These are phyloP conservation scores for Nicotiana tabacum DNA, from an alignment of 257 asterid species.

Conservation along the genomic window DNA sequence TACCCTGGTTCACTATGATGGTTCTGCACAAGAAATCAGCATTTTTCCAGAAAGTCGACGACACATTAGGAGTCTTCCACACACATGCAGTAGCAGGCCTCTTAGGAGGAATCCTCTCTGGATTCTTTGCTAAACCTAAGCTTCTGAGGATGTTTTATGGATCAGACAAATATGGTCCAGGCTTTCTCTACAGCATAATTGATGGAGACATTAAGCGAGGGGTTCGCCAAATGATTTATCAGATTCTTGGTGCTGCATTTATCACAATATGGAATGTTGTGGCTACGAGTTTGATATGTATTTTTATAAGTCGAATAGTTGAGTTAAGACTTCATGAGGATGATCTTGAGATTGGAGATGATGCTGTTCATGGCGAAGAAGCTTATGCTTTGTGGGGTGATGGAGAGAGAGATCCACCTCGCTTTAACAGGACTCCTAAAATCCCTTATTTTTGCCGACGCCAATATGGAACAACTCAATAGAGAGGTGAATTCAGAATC, in stretches of 20 bases:
- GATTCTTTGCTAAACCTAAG: constrained; percentile 53
- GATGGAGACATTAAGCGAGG: constrained; percentile 22
- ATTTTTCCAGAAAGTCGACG: constrained; percentile 60
- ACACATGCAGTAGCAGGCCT: constrained; percentile 68
- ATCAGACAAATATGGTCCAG: constrained; percentile 21
- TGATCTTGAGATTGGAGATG: constrained; percentile 52
- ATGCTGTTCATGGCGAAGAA: constrained; percentile 55
- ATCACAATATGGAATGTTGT: constrained; percentile 44
- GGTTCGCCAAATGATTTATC: constrained; percentile 42
- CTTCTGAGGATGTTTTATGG: constrained; percentile 30
- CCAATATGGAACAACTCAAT: not conserved
- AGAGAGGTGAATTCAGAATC: not conserved
- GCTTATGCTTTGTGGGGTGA: constrained; percentile 61
- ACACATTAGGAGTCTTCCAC: constrained; percentile 65
- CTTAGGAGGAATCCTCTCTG: constrained; percentile 59
- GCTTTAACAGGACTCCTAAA: constrained; percentile 53
- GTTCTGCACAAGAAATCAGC: constrained; percentile 59
- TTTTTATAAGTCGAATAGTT: constrained; percentile 30
- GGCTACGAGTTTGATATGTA: constrained; percentile 46
- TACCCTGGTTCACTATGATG: constrained; percentile 89
- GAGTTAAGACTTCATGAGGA: constrained; percentile 50
- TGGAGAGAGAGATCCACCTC: constrained; percentile 39
- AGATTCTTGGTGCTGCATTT: constrained; percentile 40
- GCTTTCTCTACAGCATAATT: constrained; percentile 39
- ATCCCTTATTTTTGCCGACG: constrained; percentile 44